Percentiles rank a stretch among this genome's conserved stretches.
phyloP scores from a whole-genome alignment of 2,329 filamentous ascomycete genomes.

The Penicillium digitatum region DNA sequence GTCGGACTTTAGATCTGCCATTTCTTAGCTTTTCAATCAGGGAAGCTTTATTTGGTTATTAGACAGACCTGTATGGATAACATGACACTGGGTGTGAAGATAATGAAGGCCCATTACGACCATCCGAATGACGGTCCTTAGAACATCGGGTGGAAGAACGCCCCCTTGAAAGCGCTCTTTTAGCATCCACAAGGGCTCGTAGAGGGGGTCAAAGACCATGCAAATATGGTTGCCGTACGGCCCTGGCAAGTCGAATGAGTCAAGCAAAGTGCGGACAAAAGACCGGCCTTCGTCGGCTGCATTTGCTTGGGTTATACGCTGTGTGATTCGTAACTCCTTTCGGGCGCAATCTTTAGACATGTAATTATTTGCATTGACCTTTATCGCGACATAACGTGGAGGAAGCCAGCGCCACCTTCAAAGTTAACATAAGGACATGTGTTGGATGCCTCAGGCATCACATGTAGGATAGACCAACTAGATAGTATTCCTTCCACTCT shows the following conservation, averaged over 20 bases:
- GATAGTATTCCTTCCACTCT: too few relatives aligned
- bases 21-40: constrained; percentile 2
- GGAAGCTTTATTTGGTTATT: background rate
- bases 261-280: constrained; percentile 33
- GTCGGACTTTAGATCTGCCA: constrained; percentile 38
- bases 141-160: too few relatives aligned
- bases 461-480: too few relatives aligned
- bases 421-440: too few relatives aligned
- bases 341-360: constrained; percentile 21
- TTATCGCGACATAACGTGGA: too few relatives aligned
- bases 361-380: too few relatives aligned
- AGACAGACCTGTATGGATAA: constrained; percentile 41
- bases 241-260: constrained; percentile 32
- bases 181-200: too few relatives aligned
- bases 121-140: too few relatives aligned
- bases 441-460: too few relatives aligned
- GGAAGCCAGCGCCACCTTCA: too few relatives aligned
- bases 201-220: constrained; percentile 18
- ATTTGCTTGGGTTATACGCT: constrained; percentile 30
- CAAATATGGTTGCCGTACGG: constrained; percentile 33
- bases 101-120: constrained; percentile 39
- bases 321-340: constrained; percentile 31
- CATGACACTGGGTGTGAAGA: constrained; percentile 38
- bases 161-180: too few relatives aligned
- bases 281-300: constrained; percentile 29